A percentile compares a stretch with the other conserved stretches of the same genome.
Conservation (phyloP, 306 rosid genomes). For the Datisca glomerata region DNA sequence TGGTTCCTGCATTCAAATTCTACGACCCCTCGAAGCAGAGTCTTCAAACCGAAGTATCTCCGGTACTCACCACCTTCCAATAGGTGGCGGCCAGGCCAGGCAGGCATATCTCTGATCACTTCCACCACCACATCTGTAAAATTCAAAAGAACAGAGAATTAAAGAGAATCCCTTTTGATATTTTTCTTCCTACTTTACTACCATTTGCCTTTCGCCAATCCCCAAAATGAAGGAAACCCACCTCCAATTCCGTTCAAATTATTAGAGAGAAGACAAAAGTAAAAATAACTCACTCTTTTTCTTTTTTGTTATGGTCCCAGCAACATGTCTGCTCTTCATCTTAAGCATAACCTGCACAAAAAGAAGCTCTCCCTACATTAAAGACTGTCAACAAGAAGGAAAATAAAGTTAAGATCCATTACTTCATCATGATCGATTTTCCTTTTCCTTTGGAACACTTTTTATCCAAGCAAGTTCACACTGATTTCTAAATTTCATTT, state of each 20-base stretch:
- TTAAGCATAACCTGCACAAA: conserved; percentile 82
- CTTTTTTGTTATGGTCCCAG: conserved; percentile 99
- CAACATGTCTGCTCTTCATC: conserved; percentile 99
- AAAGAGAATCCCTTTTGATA: conserved; percentile 30
- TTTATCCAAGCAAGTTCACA: too few species aligned
- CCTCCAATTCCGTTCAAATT: conserved; percentile 52
- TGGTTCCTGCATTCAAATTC: conserved; percentile 82
- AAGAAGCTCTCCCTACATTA: conserved; percentile 18
- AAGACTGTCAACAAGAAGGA: conserved; percentile 13
- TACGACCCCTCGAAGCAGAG: conserved; percentile 54
- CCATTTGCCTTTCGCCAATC: conserved; percentile 57
- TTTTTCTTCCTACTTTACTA: conserved; percentile 22
- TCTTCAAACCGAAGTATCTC: conserved; percentile 84
- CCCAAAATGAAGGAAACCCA: conserved; percentile 63
- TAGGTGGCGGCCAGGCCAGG: conserved; percentile 95
- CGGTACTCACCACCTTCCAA: conserved; percentile 77
- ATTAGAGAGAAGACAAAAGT: conserved; percentile 46
- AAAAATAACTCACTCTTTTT: conserved; percentile 79
- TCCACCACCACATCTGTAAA: conserved; percentile 66
- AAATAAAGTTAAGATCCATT: conserved; percentile 3
- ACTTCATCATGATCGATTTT: too few species aligned
- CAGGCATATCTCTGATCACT: conserved; percentile 69
- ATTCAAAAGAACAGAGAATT: conserved; percentile 11
- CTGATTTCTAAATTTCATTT: too few species aligned
- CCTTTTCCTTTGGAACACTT: too few species aligned